These are phyloP conservation scores for Ilex aquifolium DNA, from an alignment of 257 asterid species.

Conservation along the genomic window DNA sequence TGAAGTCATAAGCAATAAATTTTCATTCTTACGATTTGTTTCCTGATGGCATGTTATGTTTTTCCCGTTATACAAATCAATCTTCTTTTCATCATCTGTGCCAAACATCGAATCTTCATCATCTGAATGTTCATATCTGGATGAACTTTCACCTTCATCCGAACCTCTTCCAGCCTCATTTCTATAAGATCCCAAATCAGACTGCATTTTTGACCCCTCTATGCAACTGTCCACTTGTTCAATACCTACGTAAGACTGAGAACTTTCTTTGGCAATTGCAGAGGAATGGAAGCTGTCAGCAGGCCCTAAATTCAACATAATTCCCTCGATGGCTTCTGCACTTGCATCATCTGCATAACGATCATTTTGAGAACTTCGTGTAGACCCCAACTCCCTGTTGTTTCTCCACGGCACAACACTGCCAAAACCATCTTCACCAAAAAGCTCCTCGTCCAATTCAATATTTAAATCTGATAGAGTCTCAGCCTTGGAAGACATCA, in stretches of 20 bases:
- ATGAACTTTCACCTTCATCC: constrained; percentile 44
- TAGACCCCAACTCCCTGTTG: constrained; percentile 22
- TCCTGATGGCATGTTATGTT: constrained; percentile 20
- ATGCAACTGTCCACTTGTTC: constrained; percentile 14
- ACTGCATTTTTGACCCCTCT: constrained; percentile 13
- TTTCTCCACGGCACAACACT: constrained; percentile 3
- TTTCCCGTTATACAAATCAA: constrained; percentile 22
- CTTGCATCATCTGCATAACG: constrained; percentile 12
- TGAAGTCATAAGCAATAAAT: constrained; percentile 51
- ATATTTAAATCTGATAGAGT: constrained; percentile 2
- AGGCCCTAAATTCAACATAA: constrained; percentile 6
- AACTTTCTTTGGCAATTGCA: constrained; percentile 14
- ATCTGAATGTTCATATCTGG: constrained; percentile 61
- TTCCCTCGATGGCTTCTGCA: constrained; percentile 13
- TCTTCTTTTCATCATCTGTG: constrained; percentile 49
- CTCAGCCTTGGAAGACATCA: too few species aligned
- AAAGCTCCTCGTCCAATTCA: constrained; percentile 25
- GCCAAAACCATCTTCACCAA: not conserved
- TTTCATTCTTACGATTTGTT: constrained; percentile 29
- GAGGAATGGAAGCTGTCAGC: constrained; percentile 8
- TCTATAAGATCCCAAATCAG: constrained; percentile 21
- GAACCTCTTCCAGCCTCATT: constrained; percentile 31
- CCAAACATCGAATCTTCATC: constrained; percentile 81
- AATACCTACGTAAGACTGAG: constrained; percentile 6
- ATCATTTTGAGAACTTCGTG: constrained; percentile 2